Conservation (phyloP, 495 filamentous ascomycete genomes). For the Lasiosphaeria miniovina region DNA sequence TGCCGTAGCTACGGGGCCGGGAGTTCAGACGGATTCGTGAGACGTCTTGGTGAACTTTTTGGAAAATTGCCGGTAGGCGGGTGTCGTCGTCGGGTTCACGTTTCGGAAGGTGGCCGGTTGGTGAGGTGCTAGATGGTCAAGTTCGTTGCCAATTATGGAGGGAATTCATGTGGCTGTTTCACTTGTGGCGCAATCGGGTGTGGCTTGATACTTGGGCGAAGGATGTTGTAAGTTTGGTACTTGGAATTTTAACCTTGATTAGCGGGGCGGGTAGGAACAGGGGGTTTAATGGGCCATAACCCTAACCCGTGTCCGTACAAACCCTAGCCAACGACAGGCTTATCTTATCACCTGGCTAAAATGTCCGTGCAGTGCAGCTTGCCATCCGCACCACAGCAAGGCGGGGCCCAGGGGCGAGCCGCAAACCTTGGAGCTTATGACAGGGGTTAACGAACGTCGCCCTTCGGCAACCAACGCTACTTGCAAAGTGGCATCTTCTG, state of each 20-base stretch:
- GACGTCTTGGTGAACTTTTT: conserved; percentile 63
- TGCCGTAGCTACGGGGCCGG: conserved; percentile 93
- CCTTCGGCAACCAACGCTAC: not conserved
- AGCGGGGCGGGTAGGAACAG: too few relatives aligned
- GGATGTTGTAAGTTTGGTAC: not conserved
- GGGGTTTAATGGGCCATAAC: too few relatives aligned
- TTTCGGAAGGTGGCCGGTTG: conserved; percentile 2
- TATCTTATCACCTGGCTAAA: not conserved
- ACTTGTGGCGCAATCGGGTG: not conserved
- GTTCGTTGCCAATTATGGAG: conserved; percentile 21
- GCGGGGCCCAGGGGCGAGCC: not conserved
- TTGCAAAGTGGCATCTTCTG: conserved; percentile 38
- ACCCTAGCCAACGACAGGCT: not conserved
- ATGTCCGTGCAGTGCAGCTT: not conserved
- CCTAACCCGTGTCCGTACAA: too few relatives aligned
- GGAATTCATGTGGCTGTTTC: conserved; percentile 17
- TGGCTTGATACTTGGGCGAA: not conserved
- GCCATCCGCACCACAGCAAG: not conserved
- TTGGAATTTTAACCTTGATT: not conserved
- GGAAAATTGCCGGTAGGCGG: conserved; percentile 3
- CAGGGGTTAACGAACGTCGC: not conserved
- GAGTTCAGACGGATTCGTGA: conserved; percentile 99
- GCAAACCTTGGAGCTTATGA: not conserved
- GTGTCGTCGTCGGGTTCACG: conserved; percentile 1
- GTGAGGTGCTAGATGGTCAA: not conserved